Evolutionary conservation across 192 early-diverging fungal genomes (phyloP), one percentile per base, ranked within the genome.

Genomic region (Coemansia sp.): DNA sequence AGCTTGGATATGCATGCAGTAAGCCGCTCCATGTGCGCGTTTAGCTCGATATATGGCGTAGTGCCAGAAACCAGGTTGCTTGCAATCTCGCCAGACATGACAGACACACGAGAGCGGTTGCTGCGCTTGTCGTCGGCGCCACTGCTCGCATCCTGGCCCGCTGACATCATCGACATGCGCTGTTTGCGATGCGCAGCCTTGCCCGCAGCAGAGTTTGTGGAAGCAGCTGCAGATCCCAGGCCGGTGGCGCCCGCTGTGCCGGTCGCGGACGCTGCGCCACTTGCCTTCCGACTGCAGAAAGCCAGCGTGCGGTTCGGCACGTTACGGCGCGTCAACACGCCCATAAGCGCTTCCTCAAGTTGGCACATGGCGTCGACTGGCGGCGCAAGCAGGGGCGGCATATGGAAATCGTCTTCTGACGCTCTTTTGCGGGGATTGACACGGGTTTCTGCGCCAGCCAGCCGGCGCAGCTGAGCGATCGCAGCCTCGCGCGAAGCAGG

Each of bases 11-110:
- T 83, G 51, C 75, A 78, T 0, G 76, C 76, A 7, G 81, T 70
- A 37, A 83, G 81, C 17, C 73, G 75, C 51, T 83, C 81, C 45
- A 83, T 73, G 38, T 83, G 81, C 8, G 66, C 70, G 35, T 70
- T 83, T 36, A 83, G 66, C 20, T 83, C 81, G 18, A 54, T 41
- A 34, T 78, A 83, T 18, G 81, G 75, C 52, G 72, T 75, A 18
- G 68, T 12, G 36, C 75, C 57, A 7, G 66, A 48, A 20, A 53
- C n/a, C 15, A 74, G 51, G 37, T 36, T 51, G 37, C 57, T 53
- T 18, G 53, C 53, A 55, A 71, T 59, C 38, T 77, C 75, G 57
- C 80, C 39, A 7, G 80, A 72, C 41, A 66, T 68, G 8, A 53
- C 67, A 35, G 81, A 83, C 5, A 70, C 53, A 55, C 70, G 75